Evolutionary conservation across 2,329 filamentous ascomycete species (phyloP).

Genomic region (Cladosporium sp.): DNA sequence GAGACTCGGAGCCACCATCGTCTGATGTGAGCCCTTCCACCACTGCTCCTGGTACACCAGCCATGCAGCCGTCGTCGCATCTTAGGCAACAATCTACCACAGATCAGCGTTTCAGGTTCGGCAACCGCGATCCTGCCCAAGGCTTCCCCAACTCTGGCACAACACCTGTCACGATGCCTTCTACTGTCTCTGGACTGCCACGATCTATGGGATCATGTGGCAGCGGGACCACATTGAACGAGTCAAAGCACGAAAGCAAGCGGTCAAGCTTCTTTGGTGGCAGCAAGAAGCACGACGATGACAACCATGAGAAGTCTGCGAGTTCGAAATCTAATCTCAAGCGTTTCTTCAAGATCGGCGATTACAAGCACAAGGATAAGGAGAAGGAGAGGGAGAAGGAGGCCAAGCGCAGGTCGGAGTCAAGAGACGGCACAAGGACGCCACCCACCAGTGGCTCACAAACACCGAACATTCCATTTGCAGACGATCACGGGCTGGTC

Average conservation of each 20-base stretch:
- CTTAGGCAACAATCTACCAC: constrained; percentile 12
- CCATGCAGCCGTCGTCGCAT: constrained; percentile 33
- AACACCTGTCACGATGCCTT: constrained; percentile 27
- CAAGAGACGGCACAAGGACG: constrained; percentile 30
- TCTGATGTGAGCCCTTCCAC: constrained; percentile 61
- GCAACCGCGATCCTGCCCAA: constrained; percentile 68
- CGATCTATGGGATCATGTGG: constrained; percentile 48
- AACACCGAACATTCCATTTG: constrained; percentile 69
- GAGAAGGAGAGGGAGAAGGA: constrained; percentile 44
- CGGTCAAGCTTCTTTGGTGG: constrained; percentile 56
- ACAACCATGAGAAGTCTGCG: constrained; percentile 12
- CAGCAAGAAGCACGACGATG: constrained; percentile 55
- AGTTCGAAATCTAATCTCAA: constrained; percentile 92
- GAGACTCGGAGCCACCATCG: constrained; percentile 55
- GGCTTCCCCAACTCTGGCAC: constrained; percentile 45
- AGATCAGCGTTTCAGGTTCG: constrained; percentile 71
- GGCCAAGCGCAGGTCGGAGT: constrained; percentile 27
- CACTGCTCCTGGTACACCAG: constrained; percentile 55
- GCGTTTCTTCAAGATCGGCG: constrained; percentile 87
- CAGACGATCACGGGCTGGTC: constrained; percentile 85
- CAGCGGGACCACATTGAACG: constrained; percentile 34
- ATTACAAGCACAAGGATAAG: constrained; percentile 63
- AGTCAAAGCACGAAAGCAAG: constrained; percentile 45
- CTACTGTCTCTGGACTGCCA: constrained; percentile 38
- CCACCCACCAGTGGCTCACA: constrained; percentile 38